Conservation (phyloP, 225 moss, liverwort and hornwort species). For the Antitrichia curtipendula region DNA sequence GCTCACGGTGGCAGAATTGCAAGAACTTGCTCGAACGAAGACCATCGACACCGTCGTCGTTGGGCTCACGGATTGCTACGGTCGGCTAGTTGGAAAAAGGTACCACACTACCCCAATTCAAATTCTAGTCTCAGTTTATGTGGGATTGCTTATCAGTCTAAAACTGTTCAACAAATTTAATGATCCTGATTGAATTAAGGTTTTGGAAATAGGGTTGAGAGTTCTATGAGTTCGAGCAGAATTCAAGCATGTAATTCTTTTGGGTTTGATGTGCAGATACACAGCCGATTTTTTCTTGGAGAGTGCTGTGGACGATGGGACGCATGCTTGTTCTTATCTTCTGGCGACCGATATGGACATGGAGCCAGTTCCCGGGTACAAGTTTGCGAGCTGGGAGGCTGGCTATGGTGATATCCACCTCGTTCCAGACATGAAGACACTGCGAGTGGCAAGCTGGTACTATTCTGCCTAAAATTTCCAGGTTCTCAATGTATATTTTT, state of each 20-base stretch:
- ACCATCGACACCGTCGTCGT: slow-evolving; percentile 70
- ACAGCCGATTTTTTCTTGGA: slow-evolving; percentile 78
- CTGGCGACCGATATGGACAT: slow-evolving; percentile 96
- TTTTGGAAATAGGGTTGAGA: background rate
- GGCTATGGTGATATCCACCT: slow-evolving; percentile 97
- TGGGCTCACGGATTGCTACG: slow-evolving; percentile 92
- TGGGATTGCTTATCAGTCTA: background rate
- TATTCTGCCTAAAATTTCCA: background rate
- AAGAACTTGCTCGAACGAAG: slow-evolving; percentile 19
- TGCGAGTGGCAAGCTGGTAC: slow-evolving; percentile 84
- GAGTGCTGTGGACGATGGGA: slow-evolving; percentile 80
- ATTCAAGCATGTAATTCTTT: background rate
- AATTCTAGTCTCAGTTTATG: background rate
- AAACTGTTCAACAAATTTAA: background rate
- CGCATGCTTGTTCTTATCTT: slow-evolving; percentile 88
- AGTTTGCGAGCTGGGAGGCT: slow-evolving; percentile 87
- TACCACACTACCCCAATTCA: background rate
- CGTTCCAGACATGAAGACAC: slow-evolving; percentile 73
- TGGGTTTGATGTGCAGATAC: slow-evolving; percentile 19
- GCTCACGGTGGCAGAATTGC: slow-evolving; percentile 51
- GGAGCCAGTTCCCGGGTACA: slow-evolving; percentile 94
- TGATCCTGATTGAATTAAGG: background rate
- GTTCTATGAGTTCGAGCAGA: background rate
- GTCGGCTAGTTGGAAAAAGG: slow-evolving; percentile 87
- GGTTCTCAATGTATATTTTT: background rate